Percentiles rank a stretch among this genome's conserved stretches.
Conservation (phyloP, 163 green algal species). For the Scenedesmus sp. region DNA sequence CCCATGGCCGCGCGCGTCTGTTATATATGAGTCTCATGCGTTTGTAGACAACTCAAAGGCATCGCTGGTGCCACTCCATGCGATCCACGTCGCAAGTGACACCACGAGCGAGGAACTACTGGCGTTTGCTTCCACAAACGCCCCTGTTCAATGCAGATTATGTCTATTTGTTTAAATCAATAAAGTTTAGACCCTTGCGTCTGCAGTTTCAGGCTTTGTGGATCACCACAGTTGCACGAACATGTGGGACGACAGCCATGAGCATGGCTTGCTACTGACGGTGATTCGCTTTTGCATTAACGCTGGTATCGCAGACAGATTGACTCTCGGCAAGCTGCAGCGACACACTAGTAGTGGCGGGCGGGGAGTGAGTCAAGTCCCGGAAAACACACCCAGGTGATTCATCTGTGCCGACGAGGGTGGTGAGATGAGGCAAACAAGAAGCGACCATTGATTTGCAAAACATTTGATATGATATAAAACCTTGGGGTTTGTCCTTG, state of each 20-base stretch:
- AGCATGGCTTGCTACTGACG: background rate
- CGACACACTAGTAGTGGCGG: background rate
- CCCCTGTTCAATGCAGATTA: background rate
- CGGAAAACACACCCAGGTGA: background rate
- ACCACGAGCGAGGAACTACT: background rate
- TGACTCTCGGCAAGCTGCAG: background rate
- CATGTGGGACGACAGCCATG: background rate
- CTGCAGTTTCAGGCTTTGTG: background rate
- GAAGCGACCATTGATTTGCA: background rate
- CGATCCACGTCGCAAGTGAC: slow-evolving; percentile 10
- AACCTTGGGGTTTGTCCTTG: background rate
- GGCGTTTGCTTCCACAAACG: background rate
- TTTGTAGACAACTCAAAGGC: background rate
- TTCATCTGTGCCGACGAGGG: background rate
- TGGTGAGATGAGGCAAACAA: background rate
- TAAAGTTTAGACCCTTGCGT: background rate
- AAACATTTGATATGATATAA: background rate
- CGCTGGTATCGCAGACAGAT: background rate
- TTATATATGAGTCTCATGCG: background rate
- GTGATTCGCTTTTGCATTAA: background rate
- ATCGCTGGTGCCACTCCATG: background rate
- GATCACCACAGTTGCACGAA: background rate
- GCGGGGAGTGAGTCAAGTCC: background rate
- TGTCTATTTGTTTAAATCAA: background rate
- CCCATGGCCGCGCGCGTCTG: background rate